Evolutionary conservation across 2,329 filamentous ascomycete genomes (phyloP).

Genomic region (Fusarium equiseti): DNA sequence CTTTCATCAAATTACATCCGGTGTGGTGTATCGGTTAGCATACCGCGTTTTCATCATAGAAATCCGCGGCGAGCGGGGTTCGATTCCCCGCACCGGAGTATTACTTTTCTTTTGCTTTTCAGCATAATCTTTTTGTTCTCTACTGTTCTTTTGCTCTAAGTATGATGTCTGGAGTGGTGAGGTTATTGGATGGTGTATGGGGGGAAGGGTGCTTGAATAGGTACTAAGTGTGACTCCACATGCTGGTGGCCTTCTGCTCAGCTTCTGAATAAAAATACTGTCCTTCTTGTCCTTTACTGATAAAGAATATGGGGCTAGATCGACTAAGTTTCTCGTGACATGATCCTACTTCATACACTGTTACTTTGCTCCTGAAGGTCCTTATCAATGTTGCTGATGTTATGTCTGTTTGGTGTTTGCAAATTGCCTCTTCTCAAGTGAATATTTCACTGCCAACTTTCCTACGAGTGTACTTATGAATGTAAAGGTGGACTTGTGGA

Average conservation of each 20-base stretch:
- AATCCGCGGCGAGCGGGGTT: conserved; percentile 31
- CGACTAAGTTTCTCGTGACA: accelerated
- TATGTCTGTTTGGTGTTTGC: background rate
- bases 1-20: conserved; percentile 9
- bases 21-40: conserved; percentile 37
- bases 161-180: background rate
- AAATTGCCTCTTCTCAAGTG: background rate
- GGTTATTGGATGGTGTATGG: background rate
- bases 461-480: background rate
- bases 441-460: background rate
- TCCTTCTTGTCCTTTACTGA: background rate
- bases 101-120: background rate
- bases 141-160: background rate
- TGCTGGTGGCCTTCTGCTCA: background rate
- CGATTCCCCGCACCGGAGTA: conserved; percentile 32
- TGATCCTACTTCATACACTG: background rate
- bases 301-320: background rate
- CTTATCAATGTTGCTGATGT: too few species aligned
- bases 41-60: conserved; percentile 26
- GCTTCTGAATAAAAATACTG: background rate
- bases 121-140: background rate
- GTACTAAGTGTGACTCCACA: background rate
- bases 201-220: too few species aligned
- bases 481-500: background rate
- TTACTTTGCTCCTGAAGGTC: background rate